Conservation (phyloP, 1,284 basidiomycete genomes). For the Ganoderma multipileum region DNA sequence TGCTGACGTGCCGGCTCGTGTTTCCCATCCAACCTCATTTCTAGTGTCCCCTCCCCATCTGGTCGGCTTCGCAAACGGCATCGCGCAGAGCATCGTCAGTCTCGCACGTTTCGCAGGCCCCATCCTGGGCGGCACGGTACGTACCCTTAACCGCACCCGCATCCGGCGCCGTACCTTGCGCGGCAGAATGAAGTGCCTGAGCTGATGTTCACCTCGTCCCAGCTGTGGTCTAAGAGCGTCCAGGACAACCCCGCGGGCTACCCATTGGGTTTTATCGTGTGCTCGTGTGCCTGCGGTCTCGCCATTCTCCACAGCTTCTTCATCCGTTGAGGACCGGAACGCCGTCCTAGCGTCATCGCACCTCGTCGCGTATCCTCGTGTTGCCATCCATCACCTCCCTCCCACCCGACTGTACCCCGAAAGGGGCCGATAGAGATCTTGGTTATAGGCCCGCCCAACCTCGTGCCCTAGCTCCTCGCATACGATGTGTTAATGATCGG, state of each 20-base stretch:
- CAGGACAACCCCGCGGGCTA: conserved; percentile 73
- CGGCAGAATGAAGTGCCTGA: conserved; percentile 1
- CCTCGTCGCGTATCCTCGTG: background rate
- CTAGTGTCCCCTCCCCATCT: conserved; percentile 82
- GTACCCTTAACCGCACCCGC: conserved; percentile 38
- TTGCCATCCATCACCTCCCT: background rate
- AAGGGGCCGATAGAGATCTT: background rate
- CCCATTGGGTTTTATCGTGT: conserved; percentile 75
- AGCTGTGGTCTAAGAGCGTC: conserved; percentile 83
- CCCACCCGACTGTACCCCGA: background rate
- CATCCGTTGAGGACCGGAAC: conserved; percentile 59
- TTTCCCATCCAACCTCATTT: conserved; percentile 11
- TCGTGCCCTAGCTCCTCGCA: background rate
- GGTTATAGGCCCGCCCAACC: background rate
- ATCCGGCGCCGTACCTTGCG: background rate
- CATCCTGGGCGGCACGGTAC: conserved; percentile 77
- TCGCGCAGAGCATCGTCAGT: conserved; percentile 85
- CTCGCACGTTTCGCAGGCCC: conserved; percentile 81
- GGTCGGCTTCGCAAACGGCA: conserved; percentile 80
- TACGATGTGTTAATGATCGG: background rate
- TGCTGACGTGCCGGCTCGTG: background rate
- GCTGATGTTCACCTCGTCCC: background rate
- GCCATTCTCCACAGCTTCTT: conserved; percentile 76
- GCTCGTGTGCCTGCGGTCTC: conserved; percentile 63
- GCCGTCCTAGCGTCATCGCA: background rate